A percentile compares a stretch with the other conserved stretches of the same genome.
These are phyloP conservation scores for Irpex sp. DNA, from an alignment of 1,284 basidiomycete species.

Conservation along the genomic window DNA sequence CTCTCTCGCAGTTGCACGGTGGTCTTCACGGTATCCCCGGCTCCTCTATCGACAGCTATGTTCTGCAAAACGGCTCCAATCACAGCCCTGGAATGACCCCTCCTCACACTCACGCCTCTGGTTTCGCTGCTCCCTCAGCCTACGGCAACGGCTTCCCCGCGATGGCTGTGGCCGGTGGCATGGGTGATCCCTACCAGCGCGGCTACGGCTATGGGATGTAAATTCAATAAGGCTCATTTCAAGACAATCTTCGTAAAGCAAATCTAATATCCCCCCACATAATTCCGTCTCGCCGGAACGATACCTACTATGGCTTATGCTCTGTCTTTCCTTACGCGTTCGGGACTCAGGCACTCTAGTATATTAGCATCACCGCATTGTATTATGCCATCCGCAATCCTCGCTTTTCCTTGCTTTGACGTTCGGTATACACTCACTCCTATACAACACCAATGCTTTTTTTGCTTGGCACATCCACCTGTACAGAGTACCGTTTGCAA, in stretches of 20 bases:
- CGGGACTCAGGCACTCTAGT: constrained; percentile 26
- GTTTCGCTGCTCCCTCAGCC: constrained; percentile 51
- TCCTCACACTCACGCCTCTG: constrained; percentile 44
- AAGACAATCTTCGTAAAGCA: constrained; percentile 11
- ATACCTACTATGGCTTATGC: constrained; percentile 32
- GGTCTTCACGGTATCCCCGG: constrained; percentile 58
- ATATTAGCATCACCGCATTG: constrained; percentile 54
- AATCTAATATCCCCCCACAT: constrained; percentile 19
- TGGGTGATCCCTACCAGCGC: constrained; percentile 73
- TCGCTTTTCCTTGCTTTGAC: constrained; percentile 35
- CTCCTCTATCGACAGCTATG: constrained; percentile 74
- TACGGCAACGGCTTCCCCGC: constrained; percentile 47
- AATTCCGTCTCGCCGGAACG: constrained; percentile 25
- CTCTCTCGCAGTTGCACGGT: constrained; percentile 33
- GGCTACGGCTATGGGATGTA: constrained; percentile 78
- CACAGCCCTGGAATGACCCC: constrained; percentile 59
- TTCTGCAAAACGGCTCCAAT: constrained; percentile 65
- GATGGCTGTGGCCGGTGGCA: constrained; percentile 46
- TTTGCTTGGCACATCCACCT: constrained; percentile 32
- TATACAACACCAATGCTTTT: constrained; percentile 16
- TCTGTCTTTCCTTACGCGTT: constrained; percentile 30
- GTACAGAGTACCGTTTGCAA: constrained; percentile 34
- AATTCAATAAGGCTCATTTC: constrained; percentile 20
- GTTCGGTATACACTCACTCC: constrained; percentile 16
- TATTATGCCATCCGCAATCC: constrained; percentile 63